Evolutionary conservation across 805 yeast genomes (phyloP), one percentile per base, ranked within the genome.

Genomic region (Candida vartiovaarae): DNA sequence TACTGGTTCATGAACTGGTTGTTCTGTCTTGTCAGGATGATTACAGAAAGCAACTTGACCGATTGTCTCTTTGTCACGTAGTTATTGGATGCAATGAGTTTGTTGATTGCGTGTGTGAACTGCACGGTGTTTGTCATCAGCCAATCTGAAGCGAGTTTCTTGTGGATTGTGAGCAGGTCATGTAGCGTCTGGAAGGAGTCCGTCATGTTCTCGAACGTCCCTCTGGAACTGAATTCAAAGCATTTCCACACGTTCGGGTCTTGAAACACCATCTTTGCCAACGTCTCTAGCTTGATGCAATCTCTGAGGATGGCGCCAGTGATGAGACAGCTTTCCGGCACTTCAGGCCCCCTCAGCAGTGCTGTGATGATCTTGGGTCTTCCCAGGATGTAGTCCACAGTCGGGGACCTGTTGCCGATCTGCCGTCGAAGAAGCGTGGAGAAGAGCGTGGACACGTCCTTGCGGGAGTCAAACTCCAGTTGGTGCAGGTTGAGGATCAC

Each of bases 51-150:
- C 30, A 93, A 67, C 54, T 84, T 84, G 31, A 89, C 78, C 31
- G 95, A 80, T 64, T 91, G 98, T 50, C 99, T 78, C 60, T 89
- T 88, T 3, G 95, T 88, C 29, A 93, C 97, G 62, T 93, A 93
- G 62, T 85, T 89, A 11, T 80, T 76, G 38, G 87, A 82, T 37
- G 78, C 76, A 47, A 93, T 80, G 46, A 91, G 66, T 43, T 71
- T 71, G 60, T 87, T 89, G 52, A 88, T 82, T 48, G 70, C 66
- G 31, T 61, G 59, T 23, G 80, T 80, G 62, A 93, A 87, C 31
- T 57, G 60, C 4, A 71, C 76, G 42, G 78, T 68, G 58, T 87
- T 78, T 3, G 57, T 59, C 23, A 60, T 10, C 53, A 91, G 74
- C 64, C 91, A 91, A 42, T 79, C 87, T 5, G 84, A 67, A 0